Evolutionary conservation across 2,329 filamentous ascomycete species (phyloP), one percentile per base, ranked within the genome.

Genomic region (Penicillium sp.): DNA sequence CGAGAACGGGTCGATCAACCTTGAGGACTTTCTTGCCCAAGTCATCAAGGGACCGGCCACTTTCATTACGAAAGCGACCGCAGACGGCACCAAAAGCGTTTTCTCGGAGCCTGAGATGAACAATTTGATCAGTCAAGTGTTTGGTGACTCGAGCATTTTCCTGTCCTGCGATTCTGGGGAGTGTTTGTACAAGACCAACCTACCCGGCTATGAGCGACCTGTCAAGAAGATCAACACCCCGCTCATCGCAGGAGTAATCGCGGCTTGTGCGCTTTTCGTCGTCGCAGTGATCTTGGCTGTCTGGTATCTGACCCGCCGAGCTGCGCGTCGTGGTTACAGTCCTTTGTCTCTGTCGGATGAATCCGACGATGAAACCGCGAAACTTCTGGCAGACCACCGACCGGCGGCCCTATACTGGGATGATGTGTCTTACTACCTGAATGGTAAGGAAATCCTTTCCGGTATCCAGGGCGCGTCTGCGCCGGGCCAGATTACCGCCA

Each of bases 181-280:
- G 73, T 98, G 93, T 75, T 75, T 98, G 29, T 91, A 96, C 70
- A 82, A 87, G 66, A 95, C 91, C 5, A 88, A 97, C 63, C 85
- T 97, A 6, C 93, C 93, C 13, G 93, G 95, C 15, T 98, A 95
- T 65, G 79, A 87, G 58, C 81, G 87, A 18, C 90, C 92, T 0
- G 81, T 96, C 52, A 95, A 96, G 74, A 86, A 86, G 66, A 97
- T 98, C 73, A 98, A 98, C 69, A 97, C 92, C 0, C 93, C 92
- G 3, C 78, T 98, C 42, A 98, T 98, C 59, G 92, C 95, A 9
- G 87, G 88, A 12, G 88, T 96, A 41, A 97, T 98, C 62, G 91
- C 90, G 23, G 86, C 82, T 6, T 88, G 84, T 63, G 87, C 87
- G 0, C 77, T 98, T 0, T 95, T 96, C 64, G 78, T 98, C 10